phyloP scores from a whole-genome alignment of 441 rosid species.

The Hura crepitans region DNA sequence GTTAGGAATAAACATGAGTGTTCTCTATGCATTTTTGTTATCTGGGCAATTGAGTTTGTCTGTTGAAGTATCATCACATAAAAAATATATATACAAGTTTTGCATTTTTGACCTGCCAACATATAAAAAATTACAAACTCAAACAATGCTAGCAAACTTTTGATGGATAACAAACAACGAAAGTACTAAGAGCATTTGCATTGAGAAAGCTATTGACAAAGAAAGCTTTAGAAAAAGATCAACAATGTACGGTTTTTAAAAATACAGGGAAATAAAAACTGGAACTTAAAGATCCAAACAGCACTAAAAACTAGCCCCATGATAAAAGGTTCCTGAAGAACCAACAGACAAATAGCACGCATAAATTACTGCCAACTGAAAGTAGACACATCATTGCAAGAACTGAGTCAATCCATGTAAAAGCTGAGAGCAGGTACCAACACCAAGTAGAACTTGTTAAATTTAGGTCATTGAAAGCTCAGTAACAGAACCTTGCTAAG shows the following conservation, averaged over 20 bases:
- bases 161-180: background rate
- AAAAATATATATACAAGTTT: background rate
- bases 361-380: background rate
- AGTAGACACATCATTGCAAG: background rate
- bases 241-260: background rate
- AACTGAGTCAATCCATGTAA: background rate
- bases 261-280: background rate
- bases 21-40: background rate
- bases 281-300: background rate
- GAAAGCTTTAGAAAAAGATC: background rate
- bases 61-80: background rate
- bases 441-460: background rate
- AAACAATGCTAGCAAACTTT: background rate
- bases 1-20: background rate
- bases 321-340: background rate
- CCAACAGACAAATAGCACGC: background rate
- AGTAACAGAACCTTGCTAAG: background rate
- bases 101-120: background rate
- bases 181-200: background rate
- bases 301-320: background rate
- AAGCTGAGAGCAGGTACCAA: background rate
- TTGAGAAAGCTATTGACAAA: background rate
- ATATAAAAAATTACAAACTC: background rate
- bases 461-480: background rate
- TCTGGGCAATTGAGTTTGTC: background rate